Conservation (phyloP, 2,329 filamentous ascomycete genomes). For the Thelonectria discophora region DNA sequence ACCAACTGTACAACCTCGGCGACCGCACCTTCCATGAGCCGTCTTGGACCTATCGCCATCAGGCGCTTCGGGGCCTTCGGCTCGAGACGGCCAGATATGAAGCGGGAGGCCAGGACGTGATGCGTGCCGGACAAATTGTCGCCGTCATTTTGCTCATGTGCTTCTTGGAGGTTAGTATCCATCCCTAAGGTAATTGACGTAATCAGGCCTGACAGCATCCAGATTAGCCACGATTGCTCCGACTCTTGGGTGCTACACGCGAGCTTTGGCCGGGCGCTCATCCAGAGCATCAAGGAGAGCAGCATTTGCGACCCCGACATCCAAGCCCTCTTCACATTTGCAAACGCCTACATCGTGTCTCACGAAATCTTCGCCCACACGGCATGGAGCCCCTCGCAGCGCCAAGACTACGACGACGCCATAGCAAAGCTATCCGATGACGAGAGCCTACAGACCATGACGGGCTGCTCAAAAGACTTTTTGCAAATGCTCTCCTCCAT, state of each 20-base stretch:
- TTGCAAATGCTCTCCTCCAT: constrained; percentile 24
- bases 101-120: background rate
- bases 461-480: constrained; percentile 29
- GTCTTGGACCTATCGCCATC: constrained; percentile 34
- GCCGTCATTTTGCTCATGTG: background rate
- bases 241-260: constrained; percentile 42
- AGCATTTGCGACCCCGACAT: constrained; percentile 27
- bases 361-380: constrained; percentile 33
- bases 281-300: constrained; percentile 15
- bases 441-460: constrained; percentile 27
- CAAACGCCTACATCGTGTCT: constrained; percentile 36
- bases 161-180: constrained; percentile 1
- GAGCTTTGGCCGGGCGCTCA: constrained; percentile 35
- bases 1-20: constrained; percentile 40
- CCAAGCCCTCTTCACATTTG: constrained; percentile 36
- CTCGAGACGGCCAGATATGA: constrained; percentile 6
- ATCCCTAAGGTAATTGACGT: too few species aligned
- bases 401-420: background rate
- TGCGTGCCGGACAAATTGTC: constrained; percentile 5
- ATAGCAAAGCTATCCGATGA: constrained; percentile 22
- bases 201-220: background rate
- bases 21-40: constrained; percentile 28
- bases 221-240: constrained; percentile 42
- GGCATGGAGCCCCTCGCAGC: constrained; percentile 15
- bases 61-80: constrained; percentile 29